A percentile compares a stretch with the other conserved stretches of the same genome.
Conservation (phyloP, 805 yeast species). For the Zygosaccharomyces siamensis region DNA sequence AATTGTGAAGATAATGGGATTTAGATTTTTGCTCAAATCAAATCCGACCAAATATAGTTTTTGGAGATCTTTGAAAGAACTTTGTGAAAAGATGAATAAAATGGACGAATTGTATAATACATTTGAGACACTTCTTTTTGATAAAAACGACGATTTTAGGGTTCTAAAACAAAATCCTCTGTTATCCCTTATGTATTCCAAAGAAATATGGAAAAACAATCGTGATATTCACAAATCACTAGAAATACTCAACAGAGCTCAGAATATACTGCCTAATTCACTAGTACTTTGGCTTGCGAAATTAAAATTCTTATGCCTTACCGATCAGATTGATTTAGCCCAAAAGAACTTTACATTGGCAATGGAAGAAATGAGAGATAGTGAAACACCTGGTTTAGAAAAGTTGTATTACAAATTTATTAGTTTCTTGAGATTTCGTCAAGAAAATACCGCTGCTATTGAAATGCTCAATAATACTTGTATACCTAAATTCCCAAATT, state of each 20-base stretch:
- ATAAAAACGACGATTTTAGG: conserved; percentile 4
- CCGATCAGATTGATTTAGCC: conserved; percentile 37
- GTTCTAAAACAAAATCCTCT: conserved; percentile 46
- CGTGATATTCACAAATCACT: conserved; percentile 50
- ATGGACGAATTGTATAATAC: conserved; percentile 37
- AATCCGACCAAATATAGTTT: conserved; percentile 43
- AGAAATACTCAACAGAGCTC: conserved; percentile 46
- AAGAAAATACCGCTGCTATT: conserved; percentile 37
- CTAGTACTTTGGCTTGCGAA: conserved; percentile 68
- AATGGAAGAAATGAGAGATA: conserved; percentile 29
- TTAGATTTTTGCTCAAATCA: conserved; percentile 38
- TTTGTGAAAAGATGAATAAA: conserved; percentile 33
- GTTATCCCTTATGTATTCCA: conserved; percentile 65
- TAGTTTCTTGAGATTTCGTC: conserved; percentile 43
- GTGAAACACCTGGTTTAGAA: conserved; percentile 24
- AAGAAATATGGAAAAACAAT: conserved; percentile 54
- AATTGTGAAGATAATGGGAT: conserved; percentile 40
- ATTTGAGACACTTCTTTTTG: conserved; percentile 50
- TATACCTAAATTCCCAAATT: conserved; percentile 43
- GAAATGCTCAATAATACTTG: conserved; percentile 42
- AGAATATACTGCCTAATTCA: conserved; percentile 39
- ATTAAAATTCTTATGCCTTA: conserved; percentile 55
- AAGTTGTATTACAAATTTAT: conserved; percentile 61
- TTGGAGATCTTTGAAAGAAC: conserved; percentile 47
- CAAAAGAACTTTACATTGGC: conserved; percentile 38